Evolutionary conservation across 805 yeast genomes (phyloP).

Genomic region (Teunomyces lycoperdinae): DNA sequence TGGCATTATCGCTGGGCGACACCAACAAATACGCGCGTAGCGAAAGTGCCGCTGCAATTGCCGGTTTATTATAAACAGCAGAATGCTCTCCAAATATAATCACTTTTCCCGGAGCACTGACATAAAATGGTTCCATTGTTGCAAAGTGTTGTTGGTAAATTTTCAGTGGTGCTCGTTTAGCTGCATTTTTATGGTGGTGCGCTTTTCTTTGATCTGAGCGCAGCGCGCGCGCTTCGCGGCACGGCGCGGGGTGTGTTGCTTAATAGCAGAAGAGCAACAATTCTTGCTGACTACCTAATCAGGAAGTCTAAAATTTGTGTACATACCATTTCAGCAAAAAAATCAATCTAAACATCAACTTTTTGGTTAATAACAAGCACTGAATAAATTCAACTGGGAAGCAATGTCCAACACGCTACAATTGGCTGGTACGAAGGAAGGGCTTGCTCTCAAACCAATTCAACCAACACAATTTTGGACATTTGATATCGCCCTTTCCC

Average conservation of each 20-base stretch:
- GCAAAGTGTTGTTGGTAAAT: not conserved
- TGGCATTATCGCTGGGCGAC: constrained; percentile 40
- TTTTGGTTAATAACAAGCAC: not conserved
- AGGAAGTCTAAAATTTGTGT: constrained; percentile 12
- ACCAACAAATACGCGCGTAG: constrained; percentile 80
- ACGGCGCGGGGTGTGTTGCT: no score
- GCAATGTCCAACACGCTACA: constrained; percentile 2
- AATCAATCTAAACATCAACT: not conserved
- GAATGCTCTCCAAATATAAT: constrained; percentile 96
- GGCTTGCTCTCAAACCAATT: constrained; percentile 24
- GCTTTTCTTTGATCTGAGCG: no score
- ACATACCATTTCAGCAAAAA: not conserved
- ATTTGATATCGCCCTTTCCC: constrained; percentile 35
- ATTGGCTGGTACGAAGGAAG: constrained; percentile 7
- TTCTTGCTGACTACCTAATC: constrained; percentile 9
- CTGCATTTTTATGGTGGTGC: no score
- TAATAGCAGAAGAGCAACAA: no score
- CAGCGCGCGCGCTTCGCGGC: no score
- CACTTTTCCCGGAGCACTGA: constrained; percentile 95
- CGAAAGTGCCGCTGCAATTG: constrained; percentile 92
- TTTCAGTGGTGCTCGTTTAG: no score
- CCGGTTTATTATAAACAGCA: constrained; percentile 90
- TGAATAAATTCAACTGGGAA: not conserved
- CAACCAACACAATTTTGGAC: constrained; percentile 40
- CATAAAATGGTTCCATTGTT: constrained; percentile 52